Evolutionary conservation across 2,329 filamentous ascomycete genomes (phyloP).

Genomic region (Podosphaera xanthii): DNA sequence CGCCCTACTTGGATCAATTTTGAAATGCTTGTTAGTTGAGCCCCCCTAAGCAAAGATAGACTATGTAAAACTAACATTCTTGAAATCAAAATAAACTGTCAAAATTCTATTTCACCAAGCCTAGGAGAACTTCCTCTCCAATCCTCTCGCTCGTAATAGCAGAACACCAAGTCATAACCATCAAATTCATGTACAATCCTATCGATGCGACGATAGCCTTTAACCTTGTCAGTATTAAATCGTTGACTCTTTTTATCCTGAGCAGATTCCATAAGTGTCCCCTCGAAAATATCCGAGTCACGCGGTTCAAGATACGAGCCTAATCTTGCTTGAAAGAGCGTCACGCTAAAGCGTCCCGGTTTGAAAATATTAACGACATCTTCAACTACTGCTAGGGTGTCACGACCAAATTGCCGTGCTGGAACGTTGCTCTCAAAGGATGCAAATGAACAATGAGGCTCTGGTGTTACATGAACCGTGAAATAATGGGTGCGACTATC

Average conservation of each 20-base stretch:
- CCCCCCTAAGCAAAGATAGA: no score
- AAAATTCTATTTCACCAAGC: slow-evolving; percentile 14
- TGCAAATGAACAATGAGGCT: slow-evolving; percentile 90
- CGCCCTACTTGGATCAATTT: no score
- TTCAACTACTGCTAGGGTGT: slow-evolving; percentile 75
- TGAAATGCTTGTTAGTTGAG: no score
- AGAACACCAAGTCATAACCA: slow-evolving; percentile 88
- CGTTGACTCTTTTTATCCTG: background rate
- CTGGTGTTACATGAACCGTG: slow-evolving; percentile 92
- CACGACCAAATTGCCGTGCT: slow-evolving; percentile 63
- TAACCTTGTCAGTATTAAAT: slow-evolving; percentile 40
- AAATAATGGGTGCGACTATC: slow-evolving; percentile 55
- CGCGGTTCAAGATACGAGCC: slow-evolving; percentile 12
- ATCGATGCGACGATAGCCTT: slow-evolving; percentile 74
- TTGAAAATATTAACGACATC: slow-evolving; percentile 93
- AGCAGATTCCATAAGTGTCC: slow-evolving; percentile 10
- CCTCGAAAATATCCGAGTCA: slow-evolving; percentile 16
- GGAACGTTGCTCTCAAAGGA: slow-evolving; percentile 98
- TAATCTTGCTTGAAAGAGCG: slow-evolving; percentile 76
- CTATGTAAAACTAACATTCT: no score
- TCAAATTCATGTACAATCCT: slow-evolving; percentile 94
- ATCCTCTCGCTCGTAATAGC: slow-evolving; percentile 82
- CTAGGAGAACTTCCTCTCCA: slow-evolving; percentile 23
- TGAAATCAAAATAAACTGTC: background rate
- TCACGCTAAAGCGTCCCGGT: slow-evolving; percentile 92